Evolutionary conservation across 208 protist species (phyloP).

Genomic region (Zelonia costaricensis): DNA sequence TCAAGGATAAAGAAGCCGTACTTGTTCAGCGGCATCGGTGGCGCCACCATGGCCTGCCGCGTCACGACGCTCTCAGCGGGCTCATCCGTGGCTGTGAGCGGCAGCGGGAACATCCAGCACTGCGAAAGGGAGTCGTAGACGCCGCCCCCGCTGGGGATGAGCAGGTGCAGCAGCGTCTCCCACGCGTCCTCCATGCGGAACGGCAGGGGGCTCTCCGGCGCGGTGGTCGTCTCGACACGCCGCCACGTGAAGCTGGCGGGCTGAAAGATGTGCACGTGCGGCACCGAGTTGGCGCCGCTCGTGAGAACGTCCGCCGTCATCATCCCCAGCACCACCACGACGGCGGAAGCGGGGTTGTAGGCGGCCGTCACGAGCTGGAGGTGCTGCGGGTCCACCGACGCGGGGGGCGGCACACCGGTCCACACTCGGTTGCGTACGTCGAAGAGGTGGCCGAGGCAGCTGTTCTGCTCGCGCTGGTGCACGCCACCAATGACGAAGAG

Average conservation of each 20-base stretch:
- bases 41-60: background rate
- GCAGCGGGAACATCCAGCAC: conserved; percentile 78
- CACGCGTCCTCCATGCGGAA: conserved; percentile 78
- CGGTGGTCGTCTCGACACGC: conserved; percentile 53
- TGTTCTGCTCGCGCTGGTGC: conserved; percentile 85
- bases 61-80: background rate
- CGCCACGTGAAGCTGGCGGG: conserved; percentile 69
- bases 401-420: conserved; percentile 75
- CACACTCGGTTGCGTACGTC: conserved; percentile 81
- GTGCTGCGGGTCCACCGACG: conserved; percentile 65
- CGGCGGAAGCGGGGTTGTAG: conserved; percentile 38
- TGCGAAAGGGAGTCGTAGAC: conserved; percentile 63
- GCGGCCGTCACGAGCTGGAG: conserved; percentile 66
- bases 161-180: conserved; percentile 55
- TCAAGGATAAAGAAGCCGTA: conserved; percentile 79
- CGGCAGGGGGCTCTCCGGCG: conserved; percentile 76
- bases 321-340: conserved; percentile 73
- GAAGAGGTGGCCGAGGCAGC: conserved; percentile 78
- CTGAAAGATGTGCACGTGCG: conserved; percentile 75
- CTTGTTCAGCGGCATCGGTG: conserved; percentile 11
- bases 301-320: conserved; percentile 21
- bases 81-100: background rate
- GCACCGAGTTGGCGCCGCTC: conserved; percentile 13
- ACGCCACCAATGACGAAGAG: conserved; percentile 88
- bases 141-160: conserved; percentile 60